Evolutionary conservation across 306 rosid genomes (phyloP).

Genomic region (Rosa lucieae): DNA sequence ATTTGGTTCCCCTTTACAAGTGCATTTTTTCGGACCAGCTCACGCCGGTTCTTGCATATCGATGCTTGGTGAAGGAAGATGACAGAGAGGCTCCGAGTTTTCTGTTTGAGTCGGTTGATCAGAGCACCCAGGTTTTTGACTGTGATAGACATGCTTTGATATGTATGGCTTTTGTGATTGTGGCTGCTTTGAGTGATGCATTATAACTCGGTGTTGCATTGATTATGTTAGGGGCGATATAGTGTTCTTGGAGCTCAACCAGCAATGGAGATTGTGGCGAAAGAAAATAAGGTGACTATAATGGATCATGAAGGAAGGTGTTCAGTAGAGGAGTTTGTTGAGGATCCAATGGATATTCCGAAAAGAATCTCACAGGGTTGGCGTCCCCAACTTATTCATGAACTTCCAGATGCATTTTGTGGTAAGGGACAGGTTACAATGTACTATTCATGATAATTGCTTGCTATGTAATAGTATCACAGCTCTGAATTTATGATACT

Average conservation of each 20-base stretch:
- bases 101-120: slow-evolving; percentile 82
- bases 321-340: slow-evolving; percentile 50
- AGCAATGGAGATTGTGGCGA: slow-evolving; percentile 71
- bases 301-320: slow-evolving; percentile 63
- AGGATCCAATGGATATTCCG: slow-evolving; percentile 69
- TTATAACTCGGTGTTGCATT: slow-evolving; percentile 21
- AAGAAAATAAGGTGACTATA: slow-evolving; percentile 60
- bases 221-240: slow-evolving; percentile 64
- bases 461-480: neutral
- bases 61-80: slow-evolving; percentile 63
- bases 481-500: neutral
- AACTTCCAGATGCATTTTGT: slow-evolving; percentile 82
- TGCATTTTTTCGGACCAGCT: slow-evolving; percentile 82
- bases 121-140: slow-evolving; percentile 31
- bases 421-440: slow-evolving; percentile 38
- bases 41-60: slow-evolving; percentile 75
- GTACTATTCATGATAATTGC: neutral
- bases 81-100: slow-evolving; percentile 83
- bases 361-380: slow-evolving; percentile 56
- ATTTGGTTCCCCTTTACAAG: slow-evolving; percentile 59
- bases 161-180: slow-evolving; percentile 13
- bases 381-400: slow-evolving; percentile 56
- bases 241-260: slow-evolving; percentile 85
- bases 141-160: slow-evolving; percentile 28
- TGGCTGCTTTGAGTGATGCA: neutral